These are phyloP conservation scores for Coniochaeta hoffmannii DNA, from an alignment of 2,329 filamentous ascomycete species.

Conservation along the genomic window DNA sequence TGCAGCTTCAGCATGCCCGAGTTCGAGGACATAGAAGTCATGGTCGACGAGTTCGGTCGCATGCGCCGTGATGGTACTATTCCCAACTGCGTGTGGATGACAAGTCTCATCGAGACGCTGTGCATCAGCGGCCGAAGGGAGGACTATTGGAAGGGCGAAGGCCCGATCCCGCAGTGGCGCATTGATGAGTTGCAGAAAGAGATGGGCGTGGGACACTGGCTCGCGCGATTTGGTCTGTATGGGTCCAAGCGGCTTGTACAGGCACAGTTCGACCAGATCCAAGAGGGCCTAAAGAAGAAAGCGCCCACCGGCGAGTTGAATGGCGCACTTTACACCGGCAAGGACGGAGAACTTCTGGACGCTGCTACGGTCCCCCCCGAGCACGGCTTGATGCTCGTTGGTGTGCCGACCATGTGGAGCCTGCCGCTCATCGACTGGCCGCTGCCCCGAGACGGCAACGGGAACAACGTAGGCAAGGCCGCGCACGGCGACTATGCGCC, in stretches of 20 bases:
- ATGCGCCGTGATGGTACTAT: conserved; percentile 34
- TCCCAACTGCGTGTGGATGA: conserved; percentile 34
- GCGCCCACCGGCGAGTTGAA: conserved; percentile 28
- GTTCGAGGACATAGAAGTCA: conserved; percentile 34
- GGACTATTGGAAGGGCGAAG: conserved; percentile 34
- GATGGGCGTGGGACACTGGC: conserved; percentile 34
- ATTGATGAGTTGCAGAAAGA: conserved; percentile 33
- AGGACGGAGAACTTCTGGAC: conserved; percentile 29
- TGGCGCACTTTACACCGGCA: conserved; percentile 28
- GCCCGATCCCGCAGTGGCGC: conserved; percentile 36
- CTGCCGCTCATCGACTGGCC: conserved; percentile 28
- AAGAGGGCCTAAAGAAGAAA: conserved; percentile 23
- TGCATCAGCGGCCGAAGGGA: conserved; percentile 33
- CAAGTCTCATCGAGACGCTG: conserved; percentile 36
- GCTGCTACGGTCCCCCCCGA: conserved; percentile 23
- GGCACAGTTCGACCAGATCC: conserved; percentile 34
- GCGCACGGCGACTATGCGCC: conserved; percentile 30
- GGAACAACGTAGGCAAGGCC: too few relatives aligned
- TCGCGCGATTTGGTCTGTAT: conserved; percentile 35
- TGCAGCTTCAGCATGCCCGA: conserved; percentile 37
- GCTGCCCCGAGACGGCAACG: conserved; percentile 20
- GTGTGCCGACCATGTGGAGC: conserved; percentile 27
- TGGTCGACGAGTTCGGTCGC: conserved; percentile 35
- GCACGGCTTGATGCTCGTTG: conserved; percentile 26
- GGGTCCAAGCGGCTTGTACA: conserved; percentile 32